These are phyloP conservation scores for Naganishia cerealis DNA, from an alignment of 1,284 basidiomycete genomes.

Conservation along the genomic window DNA sequence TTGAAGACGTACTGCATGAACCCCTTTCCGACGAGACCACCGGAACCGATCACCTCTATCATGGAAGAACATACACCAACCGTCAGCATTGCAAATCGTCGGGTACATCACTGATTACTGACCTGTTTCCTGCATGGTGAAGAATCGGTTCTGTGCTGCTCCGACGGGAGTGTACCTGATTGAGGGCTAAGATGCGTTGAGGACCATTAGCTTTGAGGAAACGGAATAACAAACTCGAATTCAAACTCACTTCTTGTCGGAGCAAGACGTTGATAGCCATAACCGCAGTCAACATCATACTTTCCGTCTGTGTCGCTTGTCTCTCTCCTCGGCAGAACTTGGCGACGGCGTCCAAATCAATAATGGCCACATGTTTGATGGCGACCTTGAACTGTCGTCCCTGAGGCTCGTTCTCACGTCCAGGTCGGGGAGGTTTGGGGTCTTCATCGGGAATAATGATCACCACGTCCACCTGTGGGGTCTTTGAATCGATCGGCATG, in stretches of 20 bases:
- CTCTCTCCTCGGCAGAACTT: constrained; percentile 45
- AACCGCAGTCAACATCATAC: constrained; percentile 45
- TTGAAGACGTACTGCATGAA: constrained; percentile 50
- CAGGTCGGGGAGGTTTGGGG: constrained; percentile 38
- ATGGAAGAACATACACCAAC: not conserved
- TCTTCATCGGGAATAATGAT: constrained; percentile 48
- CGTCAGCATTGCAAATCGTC: constrained; percentile 22
- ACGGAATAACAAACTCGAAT: not conserved
- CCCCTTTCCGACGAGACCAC: constrained; percentile 49
- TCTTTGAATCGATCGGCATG: constrained; percentile 38
- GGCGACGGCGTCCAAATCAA: constrained; percentile 47
- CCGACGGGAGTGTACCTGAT: constrained; percentile 47
- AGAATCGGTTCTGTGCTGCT: constrained; percentile 50
- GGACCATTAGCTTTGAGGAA: not conserved
- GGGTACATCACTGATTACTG: not conserved
- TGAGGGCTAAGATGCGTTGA: not conserved
- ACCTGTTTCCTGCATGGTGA: constrained; percentile 43
- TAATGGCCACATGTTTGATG: constrained; percentile 42
- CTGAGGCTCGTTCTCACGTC: constrained; percentile 40
- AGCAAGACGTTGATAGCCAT: constrained; percentile 51
- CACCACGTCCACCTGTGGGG: constrained; percentile 37
- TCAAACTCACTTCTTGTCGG: constrained; percentile 40
- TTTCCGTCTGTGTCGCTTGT: constrained; percentile 43
- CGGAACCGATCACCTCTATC: constrained; percentile 38
- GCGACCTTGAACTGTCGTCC: constrained; percentile 47